Conservation (phyloP, 495 filamentous ascomycete genomes). For the Acidomyces sp. region DNA sequence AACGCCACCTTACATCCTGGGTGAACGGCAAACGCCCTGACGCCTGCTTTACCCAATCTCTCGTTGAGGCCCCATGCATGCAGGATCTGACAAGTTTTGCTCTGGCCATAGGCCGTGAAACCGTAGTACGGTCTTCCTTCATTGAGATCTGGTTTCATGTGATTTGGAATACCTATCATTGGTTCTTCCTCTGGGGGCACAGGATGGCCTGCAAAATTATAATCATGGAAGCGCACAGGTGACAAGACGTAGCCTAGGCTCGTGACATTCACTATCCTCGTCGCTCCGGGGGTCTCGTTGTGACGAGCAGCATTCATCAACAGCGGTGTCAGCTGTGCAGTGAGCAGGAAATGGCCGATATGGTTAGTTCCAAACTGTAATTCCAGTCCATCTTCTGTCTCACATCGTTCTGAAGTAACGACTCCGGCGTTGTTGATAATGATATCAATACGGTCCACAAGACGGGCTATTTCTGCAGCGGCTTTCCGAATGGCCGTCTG, state of each 20-base stretch:
- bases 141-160: constrained; percentile 4
- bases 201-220: constrained; percentile 28
- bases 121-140: constrained; percentile 5
- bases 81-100: constrained; percentile 28
- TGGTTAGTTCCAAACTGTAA: constrained; percentile 25
- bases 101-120: constrained; percentile 24
- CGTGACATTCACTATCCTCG: constrained; percentile 35
- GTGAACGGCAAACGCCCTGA: constrained; percentile 27
- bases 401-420: constrained; percentile 24
- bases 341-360: constrained; percentile 25
- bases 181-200: constrained; percentile 13
- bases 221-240: constrained; percentile 33
- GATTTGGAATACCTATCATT: constrained; percentile 1
- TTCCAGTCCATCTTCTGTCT: constrained; percentile 30
- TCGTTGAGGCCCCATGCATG: constrained; percentile 21
- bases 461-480: constrained; percentile 27
- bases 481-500: constrained; percentile 34
- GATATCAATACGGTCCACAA: constrained; percentile 32
- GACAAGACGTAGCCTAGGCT: constrained; percentile 23
- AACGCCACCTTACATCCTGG: constrained; percentile 19
- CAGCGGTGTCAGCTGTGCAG: constrained; percentile 32
- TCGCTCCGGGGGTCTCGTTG: constrained; percentile 6
- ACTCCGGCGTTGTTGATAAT: constrained; percentile 38
- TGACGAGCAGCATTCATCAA: constrained; percentile 30
- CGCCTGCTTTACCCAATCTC: constrained; percentile 22